phyloP scores from a whole-genome alignment of 2,329 filamentous ascomycete genomes.

The Phialocephala sp. region DNA sequence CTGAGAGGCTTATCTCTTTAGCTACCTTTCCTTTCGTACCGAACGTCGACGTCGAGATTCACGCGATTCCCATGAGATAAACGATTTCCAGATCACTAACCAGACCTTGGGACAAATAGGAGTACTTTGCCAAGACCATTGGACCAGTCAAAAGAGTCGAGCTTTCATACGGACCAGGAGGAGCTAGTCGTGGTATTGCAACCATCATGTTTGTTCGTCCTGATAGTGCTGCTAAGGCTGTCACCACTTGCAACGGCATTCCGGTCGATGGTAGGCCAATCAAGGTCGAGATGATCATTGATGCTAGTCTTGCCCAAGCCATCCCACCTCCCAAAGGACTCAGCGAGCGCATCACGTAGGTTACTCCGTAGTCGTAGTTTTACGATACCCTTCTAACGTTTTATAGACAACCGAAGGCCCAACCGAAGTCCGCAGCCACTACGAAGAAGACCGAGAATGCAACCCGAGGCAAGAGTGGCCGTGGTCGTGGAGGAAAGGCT shows the following conservation, averaged over 20 bases:
- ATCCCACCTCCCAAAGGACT: constrained; percentile 74
- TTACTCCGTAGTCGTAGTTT: constrained; percentile 29
- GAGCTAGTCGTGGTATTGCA: constrained; percentile 88
- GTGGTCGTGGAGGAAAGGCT: constrained; percentile 34
- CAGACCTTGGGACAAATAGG: constrained; percentile 71
- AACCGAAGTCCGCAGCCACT: constrained; percentile 81
- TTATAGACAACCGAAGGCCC: constrained; percentile 65
- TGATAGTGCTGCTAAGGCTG: constrained; percentile 84
- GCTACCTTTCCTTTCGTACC: constrained; percentile 40
- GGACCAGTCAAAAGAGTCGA: constrained; percentile 91
- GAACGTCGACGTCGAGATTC: constrained; percentile 40
- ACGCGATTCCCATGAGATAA: constrained; percentile 42
- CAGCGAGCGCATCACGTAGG: constrained; percentile 82
- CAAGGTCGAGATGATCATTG: constrained; percentile 93
- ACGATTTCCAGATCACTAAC: constrained; percentile 67
- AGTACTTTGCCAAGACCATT: constrained; percentile 90
- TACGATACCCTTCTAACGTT: constrained; percentile 36
- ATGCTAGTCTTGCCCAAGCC: constrained; percentile 72
- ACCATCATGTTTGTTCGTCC: constrained; percentile 84
- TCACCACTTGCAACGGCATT: constrained; percentile 83
- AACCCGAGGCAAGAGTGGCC: constrained; percentile 33
- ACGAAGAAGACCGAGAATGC: constrained; percentile 73
- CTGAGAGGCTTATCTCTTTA: constrained; percentile 29
- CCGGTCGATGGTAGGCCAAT: constrained; percentile 89
- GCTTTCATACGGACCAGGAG: constrained; percentile 90